Base-by-base conservation (phyloP, 257 asterid species). In the Solanum bulbocastanum region DNA sequence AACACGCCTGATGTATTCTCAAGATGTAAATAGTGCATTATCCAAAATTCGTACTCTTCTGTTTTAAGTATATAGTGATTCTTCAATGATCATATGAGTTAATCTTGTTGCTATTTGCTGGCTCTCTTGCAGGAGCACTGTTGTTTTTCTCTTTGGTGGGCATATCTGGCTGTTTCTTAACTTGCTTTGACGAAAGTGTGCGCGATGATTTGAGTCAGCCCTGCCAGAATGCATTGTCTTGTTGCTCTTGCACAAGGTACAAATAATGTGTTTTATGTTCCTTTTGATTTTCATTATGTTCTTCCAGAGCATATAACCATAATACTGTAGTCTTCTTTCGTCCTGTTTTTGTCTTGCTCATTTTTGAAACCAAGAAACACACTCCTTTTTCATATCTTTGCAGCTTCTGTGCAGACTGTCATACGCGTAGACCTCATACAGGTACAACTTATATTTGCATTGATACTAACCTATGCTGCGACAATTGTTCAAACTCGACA, bases 361-460 rank as follows among this genome's bases (percentile, higher is more conserved):
- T 33, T 33, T 33, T 33, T 33, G 35, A 33, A 33, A 33, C 35
- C 35, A 33, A 33, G 35, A 33, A 33, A 33, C 35, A 33, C 35
- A 33, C 35, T 33, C 82, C 16, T 39, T 78, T 79, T 44, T 16
- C 66, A 16, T 86, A 30, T 86, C 74, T 40, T 81, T 89, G 93
- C 98, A 96, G 98, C 87, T 88, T 95, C 65, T 96, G 99, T 90
- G 98, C 96, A 5, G 98, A 96, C 87, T 96, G 99, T 89, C 98
- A 93, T 91, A 91, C 93, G 86, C 98, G 94, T 71, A 33, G 15
- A 20, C 27, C 44, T 22, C 95, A 7, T 27, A 27, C 65, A 42
- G 15, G 98, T 71, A 96, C 99, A 30, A 98, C 96, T 66, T 96
- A 98, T 90, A 94, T 96, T 94, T 96, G 99, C 98, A 92, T 98